Conservation (phyloP, 1,284 basidiomycete species). For the Apiotrichum akiyoshidainum region DNA sequence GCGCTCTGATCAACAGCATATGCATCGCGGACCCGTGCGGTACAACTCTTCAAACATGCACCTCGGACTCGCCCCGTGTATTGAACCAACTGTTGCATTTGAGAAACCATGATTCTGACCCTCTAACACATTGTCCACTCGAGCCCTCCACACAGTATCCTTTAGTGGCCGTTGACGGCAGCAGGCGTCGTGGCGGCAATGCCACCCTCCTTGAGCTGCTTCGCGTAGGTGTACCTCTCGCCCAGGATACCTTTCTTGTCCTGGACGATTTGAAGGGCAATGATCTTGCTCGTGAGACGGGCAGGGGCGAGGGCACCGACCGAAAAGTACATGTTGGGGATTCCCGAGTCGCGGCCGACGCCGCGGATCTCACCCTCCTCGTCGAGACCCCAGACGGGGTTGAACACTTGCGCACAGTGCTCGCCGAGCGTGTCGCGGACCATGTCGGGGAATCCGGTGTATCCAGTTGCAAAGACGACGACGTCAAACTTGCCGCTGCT, state of each 20-base stretch:
- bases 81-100: neutral
- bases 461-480: slow-evolving; percentile 67
- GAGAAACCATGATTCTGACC: neutral
- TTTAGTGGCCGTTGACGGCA: neutral
- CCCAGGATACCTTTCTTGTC: slow-evolving; percentile 53
- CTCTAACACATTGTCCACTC: too few relatives aligned
- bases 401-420: slow-evolving; percentile 54
- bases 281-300: slow-evolving; percentile 59
- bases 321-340: slow-evolving; percentile 39
- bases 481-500: slow-evolving; percentile 64
- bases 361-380: slow-evolving; percentile 60
- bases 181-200: slow-evolving; percentile 2
- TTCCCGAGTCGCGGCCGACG: slow-evolving; percentile 56
- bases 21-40: too few relatives aligned
- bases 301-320: slow-evolving; percentile 58
- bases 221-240: slow-evolving; percentile 27
- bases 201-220: slow-evolving; percentile 22
- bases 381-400: slow-evolving; percentile 60
- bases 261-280: slow-evolving; percentile 64
- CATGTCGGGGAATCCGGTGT: slow-evolving; percentile 44
- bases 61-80: too few relatives aligned
- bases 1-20: too few relatives aligned
- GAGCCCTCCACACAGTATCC: neutral
- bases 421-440: slow-evolving; percentile 56
- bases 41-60: too few relatives aligned